Evolutionary conservation across 345 rosid genomes (phyloP), one percentile per base, ranked within the genome.

Genomic region (Eucalyptus curtisii): DNA sequence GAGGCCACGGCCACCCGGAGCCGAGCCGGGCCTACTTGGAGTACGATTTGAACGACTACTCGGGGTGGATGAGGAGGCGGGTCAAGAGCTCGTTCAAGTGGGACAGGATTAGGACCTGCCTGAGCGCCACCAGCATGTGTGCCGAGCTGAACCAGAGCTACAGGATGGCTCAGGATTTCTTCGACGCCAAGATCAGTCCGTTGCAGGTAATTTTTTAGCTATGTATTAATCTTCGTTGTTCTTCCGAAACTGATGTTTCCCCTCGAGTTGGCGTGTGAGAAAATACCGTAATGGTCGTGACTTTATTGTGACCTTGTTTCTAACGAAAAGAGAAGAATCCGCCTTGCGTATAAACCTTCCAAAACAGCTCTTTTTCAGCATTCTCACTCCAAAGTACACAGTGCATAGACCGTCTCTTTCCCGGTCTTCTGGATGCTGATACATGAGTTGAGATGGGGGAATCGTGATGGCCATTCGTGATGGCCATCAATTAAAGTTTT

Each of bases 151-250:
- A 95, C 76, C 99, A 98, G 95, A 95, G 92, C 13, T 95, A 90
- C 59, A 91, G 95, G 85, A 92, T 92, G 95, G 97, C 99, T 90
- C 97, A 89, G 59, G 99, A 97, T 92, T 98, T 98, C 95, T 98
- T 97, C 89, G 95, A 94, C 87, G 96, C 98, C 86, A 97, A 68
- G 86, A 93, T 97, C 80, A 93, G 88, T 85, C 99, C 99, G 31
- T 66, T 98, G 59, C 99, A 98, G 96, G 99, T 95, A 20, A 76
- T 40, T 40, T 40, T 40, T 76, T 76, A 19, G 27, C 82, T 27
- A 37, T 76, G 27, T 3, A 10, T 37, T 90, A 81, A 30, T 64
- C 44, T 27, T 59, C 57, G 3, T 52, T 3, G 8, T 27, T 88
- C 49, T 52, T 88, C 66, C 37, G 48, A 61, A 57, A 37, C 25